phyloP scores from a whole-genome alignment of 2,329 filamentous ascomycete genomes.

The Xylariaceae sp. region DNA sequence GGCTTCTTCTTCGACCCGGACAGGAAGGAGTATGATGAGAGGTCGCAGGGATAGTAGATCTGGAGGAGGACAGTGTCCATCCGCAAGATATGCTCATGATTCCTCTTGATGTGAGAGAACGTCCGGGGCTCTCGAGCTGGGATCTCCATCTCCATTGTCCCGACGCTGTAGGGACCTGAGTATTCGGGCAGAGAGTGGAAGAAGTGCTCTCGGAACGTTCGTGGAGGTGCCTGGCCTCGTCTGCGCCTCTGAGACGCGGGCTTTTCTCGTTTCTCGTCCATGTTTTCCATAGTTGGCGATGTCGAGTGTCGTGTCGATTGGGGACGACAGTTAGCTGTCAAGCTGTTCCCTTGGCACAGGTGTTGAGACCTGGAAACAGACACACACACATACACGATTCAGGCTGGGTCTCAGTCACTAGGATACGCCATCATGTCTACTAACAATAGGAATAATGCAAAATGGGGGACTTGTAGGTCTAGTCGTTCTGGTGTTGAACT shows the following conservation, averaged over 20 bases:
- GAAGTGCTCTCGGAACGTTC: constrained; percentile 35
- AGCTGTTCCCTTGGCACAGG: too few species aligned
- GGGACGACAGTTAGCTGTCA: too few species aligned
- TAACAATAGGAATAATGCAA: too few species aligned
- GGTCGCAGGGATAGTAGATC: constrained; percentile 62
- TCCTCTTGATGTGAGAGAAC: constrained; percentile 41
- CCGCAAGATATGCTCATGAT: constrained; percentile 39
- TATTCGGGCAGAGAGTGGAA: constrained; percentile 56
- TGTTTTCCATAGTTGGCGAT: too few species aligned
- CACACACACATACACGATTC: too few species aligned
- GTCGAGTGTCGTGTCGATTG: too few species aligned
- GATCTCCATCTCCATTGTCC: constrained; percentile 65
- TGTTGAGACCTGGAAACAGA: too few species aligned
- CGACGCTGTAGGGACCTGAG: constrained; percentile 64
- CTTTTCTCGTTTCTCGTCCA: constrained; percentile 15
- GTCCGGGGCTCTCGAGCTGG: constrained; percentile 45
- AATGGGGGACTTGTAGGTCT: too few species aligned
- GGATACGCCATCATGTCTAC: too few species aligned
- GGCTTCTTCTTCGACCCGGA: constrained; percentile 42
- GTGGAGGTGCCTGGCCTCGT: constrained; percentile 15
- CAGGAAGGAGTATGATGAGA: constrained; percentile 36
- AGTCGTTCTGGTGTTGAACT: too few species aligned
- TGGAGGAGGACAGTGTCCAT: constrained; percentile 60
- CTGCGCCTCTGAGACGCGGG: constrained; percentile 8
- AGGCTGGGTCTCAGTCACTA: too few species aligned